Evolutionary conservation across 768 basidiomycete species (phyloP).

Genomic region (Pleurotus tuber-regium): DNA sequence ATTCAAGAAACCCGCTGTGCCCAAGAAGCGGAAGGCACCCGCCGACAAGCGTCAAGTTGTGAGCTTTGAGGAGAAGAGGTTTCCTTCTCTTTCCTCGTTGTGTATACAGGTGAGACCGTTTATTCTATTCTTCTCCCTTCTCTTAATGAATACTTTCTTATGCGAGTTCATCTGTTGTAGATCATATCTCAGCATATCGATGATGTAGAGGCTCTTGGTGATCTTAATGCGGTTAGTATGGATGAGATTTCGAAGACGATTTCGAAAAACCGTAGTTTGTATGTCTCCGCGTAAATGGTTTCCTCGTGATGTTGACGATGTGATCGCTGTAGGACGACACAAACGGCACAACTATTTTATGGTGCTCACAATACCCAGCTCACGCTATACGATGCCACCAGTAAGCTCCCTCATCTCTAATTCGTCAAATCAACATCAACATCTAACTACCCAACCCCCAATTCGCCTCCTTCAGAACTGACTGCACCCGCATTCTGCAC

Average conservation of each 20-base stretch:
- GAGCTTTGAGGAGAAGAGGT: constrained; percentile 32
- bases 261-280: constrained; percentile 81
- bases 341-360: constrained; percentile 87
- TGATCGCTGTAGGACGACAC: constrained; percentile 51
- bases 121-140: background rate
- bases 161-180: constrained; percentile 31
- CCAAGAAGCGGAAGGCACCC: constrained; percentile 59
- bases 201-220: constrained; percentile 85
- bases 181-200: constrained; percentile 84
- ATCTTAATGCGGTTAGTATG: constrained; percentile 83
- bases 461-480: constrained; percentile 62
- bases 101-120: constrained; percentile 68
- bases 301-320: constrained; percentile 2
- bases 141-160: background rate
- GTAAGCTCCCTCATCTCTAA: constrained; percentile 42
- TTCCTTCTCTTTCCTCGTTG: constrained; percentile 65
- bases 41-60: constrained; percentile 68
- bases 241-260: constrained; percentile 82
- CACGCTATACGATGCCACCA: constrained; percentile 85
- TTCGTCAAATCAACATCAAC: no score
- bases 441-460: background rate
- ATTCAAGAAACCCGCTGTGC: constrained; percentile 73
- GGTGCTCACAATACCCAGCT: constrained; percentile 64
- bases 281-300: constrained; percentile 31
- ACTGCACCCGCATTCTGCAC: constrained; percentile 62